Conservation (phyloP, 1,284 basidiomycete species). For the Violaceomyces palustris region DNA sequence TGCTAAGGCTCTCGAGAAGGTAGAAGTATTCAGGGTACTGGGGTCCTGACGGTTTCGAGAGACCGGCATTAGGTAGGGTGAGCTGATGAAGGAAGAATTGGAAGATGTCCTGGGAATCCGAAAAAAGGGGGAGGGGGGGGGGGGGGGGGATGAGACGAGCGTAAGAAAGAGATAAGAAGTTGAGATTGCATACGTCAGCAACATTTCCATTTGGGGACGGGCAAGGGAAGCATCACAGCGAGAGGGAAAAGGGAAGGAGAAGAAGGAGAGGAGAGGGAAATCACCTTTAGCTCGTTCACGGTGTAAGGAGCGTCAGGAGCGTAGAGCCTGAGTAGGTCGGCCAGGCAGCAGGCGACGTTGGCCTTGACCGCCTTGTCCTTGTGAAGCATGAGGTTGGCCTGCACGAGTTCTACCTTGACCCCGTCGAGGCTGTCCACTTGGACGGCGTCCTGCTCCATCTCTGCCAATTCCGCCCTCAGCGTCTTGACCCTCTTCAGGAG, state of each 20-base stretch:
- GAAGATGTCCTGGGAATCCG: constrained; percentile 30
- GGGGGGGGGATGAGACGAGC: background rate
- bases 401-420: constrained; percentile 74
- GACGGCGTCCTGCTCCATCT: constrained; percentile 79
- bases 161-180: background rate
- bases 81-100: constrained; percentile 60
- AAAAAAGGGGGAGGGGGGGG: background rate
- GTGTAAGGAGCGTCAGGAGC: constrained; percentile 97
- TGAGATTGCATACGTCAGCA: too few relatives aligned
- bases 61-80: constrained; percentile 27
- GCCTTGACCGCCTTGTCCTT: constrained; percentile 92
- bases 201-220: background rate
- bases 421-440: constrained; percentile 67
- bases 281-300: constrained; percentile 66
- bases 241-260: background rate
- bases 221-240: too few relatives aligned
- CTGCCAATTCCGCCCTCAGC: constrained; percentile 63
- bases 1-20: constrained; percentile 82
- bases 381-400: constrained; percentile 74
- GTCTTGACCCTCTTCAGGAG: constrained; percentile 33
- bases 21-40: constrained; percentile 57
- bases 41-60: constrained; percentile 31
- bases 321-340: constrained; percentile 85
- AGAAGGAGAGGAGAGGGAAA: constrained; percentile 6
- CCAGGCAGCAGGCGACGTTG: constrained; percentile 85